Conservation (phyloP, 495 filamentous ascomycete species). For the Glonium stellatum region DNA sequence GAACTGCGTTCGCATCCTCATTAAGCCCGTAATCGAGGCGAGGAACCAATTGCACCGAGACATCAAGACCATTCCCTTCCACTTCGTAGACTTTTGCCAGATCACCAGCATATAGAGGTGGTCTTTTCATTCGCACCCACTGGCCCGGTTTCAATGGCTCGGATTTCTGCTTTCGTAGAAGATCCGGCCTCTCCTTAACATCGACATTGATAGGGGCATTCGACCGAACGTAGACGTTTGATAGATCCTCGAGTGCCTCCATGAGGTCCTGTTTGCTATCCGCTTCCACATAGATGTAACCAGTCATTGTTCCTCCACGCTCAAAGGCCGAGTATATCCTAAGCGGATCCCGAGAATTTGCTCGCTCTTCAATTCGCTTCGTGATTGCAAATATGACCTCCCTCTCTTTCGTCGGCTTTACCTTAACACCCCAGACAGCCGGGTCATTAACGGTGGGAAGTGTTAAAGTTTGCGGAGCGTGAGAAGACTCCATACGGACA, state of each 20-base stretch:
- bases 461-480: slow-evolving; percentile 80
- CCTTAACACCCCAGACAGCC: slow-evolving; percentile 89
- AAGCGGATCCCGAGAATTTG: slow-evolving; percentile 64
- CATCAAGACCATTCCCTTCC: slow-evolving; percentile 83
- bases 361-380: slow-evolving; percentile 75
- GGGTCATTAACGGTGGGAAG: slow-evolving; percentile 92
- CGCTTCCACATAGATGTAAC: slow-evolving; percentile 93
- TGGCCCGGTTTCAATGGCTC: slow-evolving; percentile 78
- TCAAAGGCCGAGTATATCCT: slow-evolving; percentile 85
- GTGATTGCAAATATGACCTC: slow-evolving; percentile 81
- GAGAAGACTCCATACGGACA: slow-evolving; percentile 31
- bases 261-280: slow-evolving; percentile 77
- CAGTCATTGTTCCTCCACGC: slow-evolving; percentile 74
- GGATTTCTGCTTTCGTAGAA: slow-evolving; percentile 80
- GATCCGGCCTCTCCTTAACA: slow-evolving; percentile 96
- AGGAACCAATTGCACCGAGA: slow-evolving; percentile 79
- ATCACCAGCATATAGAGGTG: slow-evolving; percentile 73
- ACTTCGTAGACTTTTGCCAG: slow-evolving; percentile 91
- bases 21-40: slow-evolving; percentile 85
- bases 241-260: slow-evolving; percentile 69
- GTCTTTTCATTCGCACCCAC: slow-evolving; percentile 83
- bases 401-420: slow-evolving; percentile 89
- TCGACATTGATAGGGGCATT: slow-evolving; percentile 73
- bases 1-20: slow-evolving; percentile 60
- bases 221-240: slow-evolving; percentile 74